Evolutionary conservation across 1,284 basidiomycete genomes (phyloP).

Genomic region (Chalciporus sp.): DNA sequence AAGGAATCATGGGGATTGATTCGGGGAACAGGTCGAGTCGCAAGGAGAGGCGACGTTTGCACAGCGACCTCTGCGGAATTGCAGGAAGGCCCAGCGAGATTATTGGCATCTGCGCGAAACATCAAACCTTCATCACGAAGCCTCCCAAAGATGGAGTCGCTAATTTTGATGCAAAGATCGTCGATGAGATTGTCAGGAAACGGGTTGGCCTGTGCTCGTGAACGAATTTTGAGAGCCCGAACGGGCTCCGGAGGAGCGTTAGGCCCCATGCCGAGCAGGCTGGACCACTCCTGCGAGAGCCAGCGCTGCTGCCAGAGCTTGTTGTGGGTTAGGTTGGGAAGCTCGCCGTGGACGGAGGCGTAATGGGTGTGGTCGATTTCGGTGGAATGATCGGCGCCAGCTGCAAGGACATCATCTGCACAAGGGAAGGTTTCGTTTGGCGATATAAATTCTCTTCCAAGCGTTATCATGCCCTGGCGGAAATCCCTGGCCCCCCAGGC

Average conservation of each 20-base stretch:
- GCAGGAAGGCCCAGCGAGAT: no score
- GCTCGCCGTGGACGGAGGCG: background rate
- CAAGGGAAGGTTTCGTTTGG: background rate
- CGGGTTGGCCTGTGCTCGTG: background rate
- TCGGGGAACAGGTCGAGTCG: no score
- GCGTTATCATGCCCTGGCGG: conserved; percentile 7
- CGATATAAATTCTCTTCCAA: background rate
- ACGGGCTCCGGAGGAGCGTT: background rate
- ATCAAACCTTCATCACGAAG: no score
- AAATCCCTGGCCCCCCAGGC: conserved; percentile 5
- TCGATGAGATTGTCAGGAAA: no score
- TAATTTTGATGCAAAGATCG: background rate
- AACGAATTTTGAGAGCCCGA: background rate
- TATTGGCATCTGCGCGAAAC: no score
- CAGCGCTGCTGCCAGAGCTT: conserved; percentile 3
- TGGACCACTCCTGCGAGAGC: conserved; percentile 12
- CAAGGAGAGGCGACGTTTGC: no score
- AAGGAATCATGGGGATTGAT: no score
- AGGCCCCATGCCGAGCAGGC: background rate
- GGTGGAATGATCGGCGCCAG: conserved; percentile 14
- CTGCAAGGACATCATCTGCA: conserved; percentile 8
- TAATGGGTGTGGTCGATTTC: conserved; percentile 5
- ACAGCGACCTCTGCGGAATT: no score
- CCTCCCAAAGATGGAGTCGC: no score
- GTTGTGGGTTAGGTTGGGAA: conserved; percentile 1